Evolutionary conservation across 495 filamentous ascomycete species (phyloP), one percentile per base, ranked within the genome.

Genomic region (Neurospora sp.): DNA sequence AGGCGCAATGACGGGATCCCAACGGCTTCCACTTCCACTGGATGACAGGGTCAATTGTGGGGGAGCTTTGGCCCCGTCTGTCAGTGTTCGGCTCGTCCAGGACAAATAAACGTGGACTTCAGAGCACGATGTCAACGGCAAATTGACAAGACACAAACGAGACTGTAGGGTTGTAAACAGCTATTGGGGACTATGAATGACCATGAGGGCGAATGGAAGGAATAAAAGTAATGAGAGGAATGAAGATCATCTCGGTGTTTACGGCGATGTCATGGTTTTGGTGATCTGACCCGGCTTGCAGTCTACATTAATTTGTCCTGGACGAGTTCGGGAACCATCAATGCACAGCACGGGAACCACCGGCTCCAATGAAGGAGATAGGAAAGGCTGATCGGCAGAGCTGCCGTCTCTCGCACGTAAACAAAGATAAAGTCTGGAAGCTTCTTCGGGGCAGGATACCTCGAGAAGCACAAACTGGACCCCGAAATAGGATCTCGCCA

Each of bases 1-100:
- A 72, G 40, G 19, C 19, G 66, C 37, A 66, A 76, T 76, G 75
- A 74, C 74, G 70, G 72, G 72, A 76, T 69, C 70, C 48, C 24
- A 31, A 59, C 48, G 54, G 28, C 54, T 62, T 62, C 24, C 28
- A 62, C 54, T 34, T 24, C 24, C 13, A 62, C 54, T 62, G 54
- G 34, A 62, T 62, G 13, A 62, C 54, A 9, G 54, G 24, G 24
- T 31, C 24, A 62, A 62, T 31, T 28, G 54, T 31, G 24, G 54
- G 48, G 54, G 54, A 34, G 54, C 1, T 62, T 62, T 62, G 54
- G 28, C 7, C 24, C 54, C 10, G 11, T 54, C 45, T 43, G 19
- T 43, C 42, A 19, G 13, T 40, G 39, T 39, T 39, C 39, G 39
- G 39, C 15, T 42, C 39, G 39, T 5, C 15, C 5, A 17, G 39